Base-by-base conservation (phyloP, 108 stramenopile genomes). In the Seminavis robusta region DNA sequence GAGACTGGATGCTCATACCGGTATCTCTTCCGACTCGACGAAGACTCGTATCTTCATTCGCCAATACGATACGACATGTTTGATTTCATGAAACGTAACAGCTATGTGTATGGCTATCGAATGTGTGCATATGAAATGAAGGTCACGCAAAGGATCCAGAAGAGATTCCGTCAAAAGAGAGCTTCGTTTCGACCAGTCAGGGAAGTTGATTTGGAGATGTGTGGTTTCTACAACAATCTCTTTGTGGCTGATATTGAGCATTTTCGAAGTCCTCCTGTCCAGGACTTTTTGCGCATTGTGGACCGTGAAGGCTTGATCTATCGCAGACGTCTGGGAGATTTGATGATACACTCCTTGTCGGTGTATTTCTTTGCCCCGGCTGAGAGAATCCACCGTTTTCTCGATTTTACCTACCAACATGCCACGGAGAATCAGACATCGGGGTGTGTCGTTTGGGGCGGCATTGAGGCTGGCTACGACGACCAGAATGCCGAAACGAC, bases 181-280 rank as follows among this genome's bases (percentile, higher is more conserved):
- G 64, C 73, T 17, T 21, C 13, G 7, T 63, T 53, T 29, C 11
- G 31, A 17, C 72, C 64, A 4, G 37, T 63, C 17, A 47, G 67
- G 4, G 55, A 73, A 21, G 55, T 79, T 37, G 63, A 64, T 26
- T 30, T 59, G 0, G 56, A 81, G 8, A 63, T 73, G 68, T 74
- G 79, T 43, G 84, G 84, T 25, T 74, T 86, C 27, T 90, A 90
- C 71, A 90, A 90, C 47, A 90, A 90, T 47, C 81, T 78, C 33
- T 86, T 86, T 29, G 68, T 90, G 20, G 83, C 84, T 10, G 68
- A 80, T 25, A 37, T 84, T 19, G 45, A 69, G 0, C 82, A 80
- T 47, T 90, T 84, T 38, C 68, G 52, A 15, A 66, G 54, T 26
- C 33, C 19, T 20, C 52, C 54, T 25, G 89, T 81, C 13, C 74